These are phyloP conservation scores for Dictyostelium purpureum DNA, from an alignment of 78 protist genomes.

Conservation along the genomic window DNA sequence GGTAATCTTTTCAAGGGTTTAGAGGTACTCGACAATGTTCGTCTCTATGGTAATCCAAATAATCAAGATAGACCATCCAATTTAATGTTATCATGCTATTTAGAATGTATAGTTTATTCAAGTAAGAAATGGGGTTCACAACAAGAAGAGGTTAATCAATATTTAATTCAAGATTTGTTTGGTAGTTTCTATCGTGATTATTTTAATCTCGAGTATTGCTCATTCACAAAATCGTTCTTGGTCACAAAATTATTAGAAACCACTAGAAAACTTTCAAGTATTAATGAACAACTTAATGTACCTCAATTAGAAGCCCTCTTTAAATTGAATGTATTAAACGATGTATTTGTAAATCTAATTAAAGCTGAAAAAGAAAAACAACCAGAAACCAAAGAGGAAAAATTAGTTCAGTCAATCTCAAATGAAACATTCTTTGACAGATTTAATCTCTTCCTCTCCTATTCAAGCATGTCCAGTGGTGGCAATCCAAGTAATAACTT, in stretches of 20 bases:
- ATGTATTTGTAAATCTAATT: no score
- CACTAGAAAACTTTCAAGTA: background rate
- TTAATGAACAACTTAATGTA: background rate
- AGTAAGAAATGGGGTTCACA: constrained; percentile 13
- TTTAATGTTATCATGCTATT: constrained; percentile 1
- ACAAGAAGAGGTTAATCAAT: background rate
- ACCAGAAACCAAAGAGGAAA: background rate
- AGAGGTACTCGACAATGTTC: constrained; percentile 1
- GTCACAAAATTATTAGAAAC: background rate
- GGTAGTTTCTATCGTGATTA: background rate
- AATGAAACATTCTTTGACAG: background rate
- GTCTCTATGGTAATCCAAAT: background rate
- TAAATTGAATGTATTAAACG: no score
- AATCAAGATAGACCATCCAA: constrained; percentile 2
- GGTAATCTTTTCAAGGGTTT: constrained; percentile 16
- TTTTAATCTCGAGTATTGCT: background rate
- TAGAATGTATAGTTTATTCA: constrained; percentile 46
- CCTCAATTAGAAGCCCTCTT: background rate
- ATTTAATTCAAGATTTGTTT: background rate
- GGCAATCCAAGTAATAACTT: background rate
- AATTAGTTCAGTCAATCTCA: constrained; percentile 3
- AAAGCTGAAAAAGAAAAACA: background rate
- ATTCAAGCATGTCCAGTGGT: background rate
- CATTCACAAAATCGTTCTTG: background rate
- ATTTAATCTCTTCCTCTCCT: background rate